phyloP scores from a whole-genome alignment of 345 rosid genomes.

The Populus deltoides region DNA sequence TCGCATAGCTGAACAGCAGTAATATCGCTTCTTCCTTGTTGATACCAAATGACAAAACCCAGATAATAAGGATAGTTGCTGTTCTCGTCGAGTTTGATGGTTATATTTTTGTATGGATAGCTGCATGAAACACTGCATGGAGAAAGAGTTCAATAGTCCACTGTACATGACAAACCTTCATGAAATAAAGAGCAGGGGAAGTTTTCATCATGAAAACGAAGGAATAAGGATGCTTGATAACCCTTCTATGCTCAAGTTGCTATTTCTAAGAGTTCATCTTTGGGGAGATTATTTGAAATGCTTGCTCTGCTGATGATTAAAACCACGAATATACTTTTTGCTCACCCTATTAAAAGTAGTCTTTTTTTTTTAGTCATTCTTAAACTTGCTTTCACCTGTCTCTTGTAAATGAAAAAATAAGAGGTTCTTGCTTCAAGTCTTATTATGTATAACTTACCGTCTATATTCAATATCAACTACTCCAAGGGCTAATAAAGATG shows the following conservation, averaged over 20 bases:
- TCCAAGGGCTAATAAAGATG: conserved; percentile 45
- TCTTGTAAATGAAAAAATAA: neutral
- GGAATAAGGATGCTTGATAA: neutral
- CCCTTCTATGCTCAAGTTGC: neutral
- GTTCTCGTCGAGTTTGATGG: conserved; percentile 63
- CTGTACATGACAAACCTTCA: neutral
- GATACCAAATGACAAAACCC: conserved; percentile 59
- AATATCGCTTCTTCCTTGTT: conserved; percentile 64
- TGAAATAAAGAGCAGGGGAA: neutral
- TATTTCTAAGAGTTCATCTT: neutral
- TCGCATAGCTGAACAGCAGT: conserved; percentile 72
- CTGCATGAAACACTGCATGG: conserved; percentile 55
- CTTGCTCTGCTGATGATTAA: neutral
- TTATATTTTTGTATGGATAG: conserved; percentile 57
- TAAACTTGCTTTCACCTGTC: neutral
- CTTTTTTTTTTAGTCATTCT: neutral
- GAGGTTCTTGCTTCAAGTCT: neutral
- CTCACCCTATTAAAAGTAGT: neutral
- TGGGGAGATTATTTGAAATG: neutral
- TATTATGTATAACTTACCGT: conserved; percentile 38
- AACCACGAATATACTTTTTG: neutral
- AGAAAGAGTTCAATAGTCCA: conserved; percentile 10
- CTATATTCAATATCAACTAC: conserved; percentile 55
- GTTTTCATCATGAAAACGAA: neutral
- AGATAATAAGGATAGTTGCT: conserved; percentile 63